Evolutionary conservation across 352 stramenopile species (phyloP).

Genomic region (Phytophthora hibernalis): DNA sequence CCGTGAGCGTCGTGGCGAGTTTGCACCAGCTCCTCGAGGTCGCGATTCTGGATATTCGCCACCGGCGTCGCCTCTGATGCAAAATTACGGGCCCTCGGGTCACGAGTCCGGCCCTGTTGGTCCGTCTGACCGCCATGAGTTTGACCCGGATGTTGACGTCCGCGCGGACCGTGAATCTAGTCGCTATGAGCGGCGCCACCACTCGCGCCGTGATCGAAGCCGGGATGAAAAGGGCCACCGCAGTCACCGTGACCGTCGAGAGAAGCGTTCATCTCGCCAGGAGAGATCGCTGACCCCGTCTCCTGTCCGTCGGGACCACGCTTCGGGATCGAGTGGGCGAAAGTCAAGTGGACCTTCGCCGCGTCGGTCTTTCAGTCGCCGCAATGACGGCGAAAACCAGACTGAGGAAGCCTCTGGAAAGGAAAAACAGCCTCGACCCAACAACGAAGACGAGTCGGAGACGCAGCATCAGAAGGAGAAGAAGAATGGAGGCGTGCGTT

Average conservation of each 20-base stretch:
- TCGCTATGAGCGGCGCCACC: slow-evolving; percentile 38
- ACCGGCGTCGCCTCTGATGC: slow-evolving; percentile 35
- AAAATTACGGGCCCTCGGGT: slow-evolving; percentile 3
- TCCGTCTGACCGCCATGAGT: slow-evolving; percentile 23
- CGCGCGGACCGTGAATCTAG: slow-evolving; percentile 29
- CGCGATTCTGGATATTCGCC: slow-evolving; percentile 37
- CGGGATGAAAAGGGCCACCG: slow-evolving; percentile 48
- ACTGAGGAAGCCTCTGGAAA: slow-evolving; percentile 31
- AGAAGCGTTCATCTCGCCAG: slow-evolving; percentile 38
- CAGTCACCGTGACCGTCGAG: slow-evolving; percentile 36
- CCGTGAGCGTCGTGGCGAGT: slow-evolving; percentile 33
- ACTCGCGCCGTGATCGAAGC: slow-evolving; percentile 33
- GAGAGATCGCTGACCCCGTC: slow-evolving; percentile 52
- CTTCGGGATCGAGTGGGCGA: slow-evolving; percentile 35
- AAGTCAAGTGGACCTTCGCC: slow-evolving; percentile 39
- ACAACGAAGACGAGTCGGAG: slow-evolving; percentile 39
- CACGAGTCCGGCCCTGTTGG: slow-evolving; percentile 15
- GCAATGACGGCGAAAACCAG: slow-evolving; percentile 31
- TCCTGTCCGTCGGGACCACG: slow-evolving; percentile 37
- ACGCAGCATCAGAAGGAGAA: slow-evolving; percentile 38
- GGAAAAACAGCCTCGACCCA: slow-evolving; percentile 28
- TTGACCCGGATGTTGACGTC: slow-evolving; percentile 21
- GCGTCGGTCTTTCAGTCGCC: slow-evolving; percentile 37
- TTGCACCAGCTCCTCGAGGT: slow-evolving; percentile 20
- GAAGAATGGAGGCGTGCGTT: slow-evolving; percentile 37